Base-by-base conservation (phyloP, 164 flowering plant genomes). In the Magnolia officinalis region DNA sequence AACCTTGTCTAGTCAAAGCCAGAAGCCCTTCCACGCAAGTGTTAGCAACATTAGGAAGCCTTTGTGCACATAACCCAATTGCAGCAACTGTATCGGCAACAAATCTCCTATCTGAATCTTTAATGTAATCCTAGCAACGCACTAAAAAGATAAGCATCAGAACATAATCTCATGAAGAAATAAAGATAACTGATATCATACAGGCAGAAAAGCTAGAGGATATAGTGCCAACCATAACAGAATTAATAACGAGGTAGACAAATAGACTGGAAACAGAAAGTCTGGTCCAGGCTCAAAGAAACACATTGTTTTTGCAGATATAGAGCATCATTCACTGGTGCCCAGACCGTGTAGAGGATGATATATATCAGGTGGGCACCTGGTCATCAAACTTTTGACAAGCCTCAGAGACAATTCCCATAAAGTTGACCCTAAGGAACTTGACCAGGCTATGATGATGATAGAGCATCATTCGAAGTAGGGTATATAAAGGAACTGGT, bases 71-170 rank as follows among this genome's bases (percentile, higher is more conserved):
- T 76, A 89, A 77, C 71, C 99, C 99, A 83, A 96, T 92, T 45
- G 94, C 98, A 82, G 94, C 92, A 80, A 96, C 85, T 52, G 98
- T 86, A 84, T 90, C 96, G 69, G 97, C 97, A 81, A 94, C 99
- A 89, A 96, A 92, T 82, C 87, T 88, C 82, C 94, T 82, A 82
- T 96, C 95, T 63, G 97, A 94, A 85, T 96, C 98, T 87, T 88
- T 91, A 71, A 92, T 83, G 82, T 96, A 94, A 86, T 96, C 98
- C 99, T 96, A 86, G 82, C 81, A 88, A 76, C 67, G 70, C 80
- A 82, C 84, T 81, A 84, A 78, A 72, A 85, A 83, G 67, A 78
- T 85, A 80, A 85, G 88, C 66, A 83, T 78, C 84, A 82, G 78
- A 74, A 4, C 51, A 75, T 58, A 21, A 21, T 19, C 16, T n/a